Conservation (phyloP, 768 basidiomycete species). For the Boletus rufocinnamomeus region DNA sequence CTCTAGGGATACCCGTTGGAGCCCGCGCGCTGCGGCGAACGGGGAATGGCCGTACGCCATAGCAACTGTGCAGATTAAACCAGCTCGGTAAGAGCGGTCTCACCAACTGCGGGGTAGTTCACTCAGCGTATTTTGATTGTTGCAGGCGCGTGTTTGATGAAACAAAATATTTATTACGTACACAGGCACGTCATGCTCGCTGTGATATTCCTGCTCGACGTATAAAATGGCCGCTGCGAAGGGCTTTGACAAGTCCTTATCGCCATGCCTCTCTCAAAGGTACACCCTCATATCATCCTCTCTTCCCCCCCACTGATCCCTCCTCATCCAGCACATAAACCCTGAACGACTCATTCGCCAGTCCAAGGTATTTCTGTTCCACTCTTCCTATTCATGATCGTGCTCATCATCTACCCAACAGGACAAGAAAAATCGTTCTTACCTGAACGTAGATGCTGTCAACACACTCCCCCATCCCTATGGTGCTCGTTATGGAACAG, state of each 20-base stretch:
- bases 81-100: neutral
- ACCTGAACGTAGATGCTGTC: constrained; percentile 38
- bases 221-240: neutral
- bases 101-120: neutral
- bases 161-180: neutral
- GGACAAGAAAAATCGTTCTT: constrained; percentile 46
- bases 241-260: neutral
- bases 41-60: neutral
- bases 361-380: constrained; percentile 44
- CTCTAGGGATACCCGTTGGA: neutral
- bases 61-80: neutral
- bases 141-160: too few relatives aligned
- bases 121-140: too few relatives aligned
- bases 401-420: constrained; percentile 23
- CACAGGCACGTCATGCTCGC: neutral
- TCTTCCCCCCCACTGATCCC: constrained; percentile 1
- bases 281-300: constrained; percentile 19
- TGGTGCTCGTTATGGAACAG: constrained; percentile 65
- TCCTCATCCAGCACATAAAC: constrained; percentile 57
- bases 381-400: neutral
- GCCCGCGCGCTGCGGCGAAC: neutral
- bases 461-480: constrained; percentile 47
- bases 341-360: constrained; percentile 63
- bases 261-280: constrained; percentile 64
- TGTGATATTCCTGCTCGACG: neutral